phyloP scores from a whole-genome alignment of 495 filamentous ascomycete genomes.

The Penicillium cinerascens region DNA sequence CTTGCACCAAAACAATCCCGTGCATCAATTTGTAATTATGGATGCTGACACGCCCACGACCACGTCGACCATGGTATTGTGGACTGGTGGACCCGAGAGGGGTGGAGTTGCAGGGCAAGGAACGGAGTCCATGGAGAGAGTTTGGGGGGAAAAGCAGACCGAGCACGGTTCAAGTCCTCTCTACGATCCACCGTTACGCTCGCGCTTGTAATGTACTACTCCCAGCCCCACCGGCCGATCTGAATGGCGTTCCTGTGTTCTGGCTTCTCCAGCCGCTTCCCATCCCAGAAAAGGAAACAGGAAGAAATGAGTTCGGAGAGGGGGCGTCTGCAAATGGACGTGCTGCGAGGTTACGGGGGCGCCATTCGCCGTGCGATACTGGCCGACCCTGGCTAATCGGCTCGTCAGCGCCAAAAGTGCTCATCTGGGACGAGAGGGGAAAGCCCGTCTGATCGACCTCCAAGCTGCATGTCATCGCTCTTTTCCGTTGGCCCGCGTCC shows the following conservation, averaged over 20 bases:
- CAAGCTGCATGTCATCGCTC: slow-evolving; percentile 28
- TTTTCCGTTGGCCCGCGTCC: slow-evolving; percentile 7
- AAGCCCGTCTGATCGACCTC: slow-evolving; percentile 21
- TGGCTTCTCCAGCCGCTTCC: not conserved
- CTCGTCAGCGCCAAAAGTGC: slow-evolving; percentile 12
- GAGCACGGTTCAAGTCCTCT: not conserved
- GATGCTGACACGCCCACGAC: slow-evolving; percentile 1
- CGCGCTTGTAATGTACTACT: slow-evolving; percentile 6
- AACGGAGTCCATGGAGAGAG: not conserved
- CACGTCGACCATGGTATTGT: not conserved
- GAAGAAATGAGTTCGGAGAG: not conserved
- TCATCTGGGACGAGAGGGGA: slow-evolving; percentile 13
- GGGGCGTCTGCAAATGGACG: not conserved
- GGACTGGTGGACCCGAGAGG: not conserved
- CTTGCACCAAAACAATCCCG: slow-evolving; percentile 6
- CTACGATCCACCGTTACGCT: slow-evolving; percentile 5
- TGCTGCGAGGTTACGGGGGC: not conserved
- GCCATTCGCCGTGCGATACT: slow-evolving; percentile 8
- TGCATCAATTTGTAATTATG: slow-evolving; percentile 5
- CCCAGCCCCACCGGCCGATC: slow-evolving; percentile 1
- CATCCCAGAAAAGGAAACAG: slow-evolving; percentile 1
- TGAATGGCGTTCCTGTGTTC: slow-evolving; percentile 6
- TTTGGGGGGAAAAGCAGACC: not conserved
- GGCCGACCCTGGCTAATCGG: slow-evolving; percentile 10
- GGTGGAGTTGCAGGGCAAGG: not conserved